Base-by-base conservation (phyloP, 1,284 basidiomycete genomes). In the Microbotryum violaceum region DNA sequence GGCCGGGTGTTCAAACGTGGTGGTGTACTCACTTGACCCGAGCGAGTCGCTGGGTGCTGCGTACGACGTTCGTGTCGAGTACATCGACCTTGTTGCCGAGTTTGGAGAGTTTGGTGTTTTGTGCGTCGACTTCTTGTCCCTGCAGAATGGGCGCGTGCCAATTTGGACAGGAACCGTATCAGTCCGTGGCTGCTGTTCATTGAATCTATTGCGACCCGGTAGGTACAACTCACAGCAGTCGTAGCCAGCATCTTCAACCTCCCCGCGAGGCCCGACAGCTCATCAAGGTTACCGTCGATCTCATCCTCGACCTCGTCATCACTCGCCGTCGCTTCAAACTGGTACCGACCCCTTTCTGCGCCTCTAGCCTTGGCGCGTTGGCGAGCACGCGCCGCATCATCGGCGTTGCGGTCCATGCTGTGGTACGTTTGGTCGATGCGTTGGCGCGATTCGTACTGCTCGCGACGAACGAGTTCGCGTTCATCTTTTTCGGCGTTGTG, bases 311-410 rank as follows among this genome's bases (percentile, higher is more conserved):
- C 73, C 77, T 97, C 92, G 72, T 98, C 93, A 73, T 99, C 96
- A n/a, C 88, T 91, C 20, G 83, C 89, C 45, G 86, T 89, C n/a
- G 86, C 85, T 70, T 98, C 94, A 71, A 97, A 97, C 76, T 97
- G 93, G 75, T 85, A 98, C 31, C 89, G 82, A 72, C 85, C 83
- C 64, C 89, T 79, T 73, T 89, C 86, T 54, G 88, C 85, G 73
- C 85, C 84, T 67, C 81, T 77, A 18, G 74, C 72, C 57, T 54
- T 54, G 10, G 61, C 63, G 1, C 62, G 54, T 12, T 78, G 75
- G 18, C 73, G 73, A 44, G 62, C 66, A 14, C 78, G 78, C 23
- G 64, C 70, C 68, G 78, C 82, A 27, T 81, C 82, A 29, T 77
- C 76, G n/a, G 80, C 78, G 12, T 76, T 78, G 27, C 76, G 58